A percentile compares a stretch with the other conserved stretches of the same genome.
phyloP scores from a whole-genome alignment of 495 filamentous ascomycete genomes.

The Neurospora sublineolata region DNA sequence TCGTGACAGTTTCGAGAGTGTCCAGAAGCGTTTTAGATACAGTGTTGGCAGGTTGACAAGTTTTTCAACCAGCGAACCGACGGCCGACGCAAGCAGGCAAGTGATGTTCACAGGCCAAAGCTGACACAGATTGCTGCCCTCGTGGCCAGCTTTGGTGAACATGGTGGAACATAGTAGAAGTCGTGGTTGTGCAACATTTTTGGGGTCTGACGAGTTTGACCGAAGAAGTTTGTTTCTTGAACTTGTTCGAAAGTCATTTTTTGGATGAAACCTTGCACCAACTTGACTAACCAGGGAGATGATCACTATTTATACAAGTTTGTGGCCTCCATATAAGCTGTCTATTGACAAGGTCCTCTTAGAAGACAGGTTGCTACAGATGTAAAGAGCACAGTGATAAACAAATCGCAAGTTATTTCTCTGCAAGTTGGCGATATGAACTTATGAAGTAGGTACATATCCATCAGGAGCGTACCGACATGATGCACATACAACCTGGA shows the following conservation, averaged over 20 bases:
- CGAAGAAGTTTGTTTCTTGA: background rate
- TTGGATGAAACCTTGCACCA: background rate
- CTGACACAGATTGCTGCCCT: background rate
- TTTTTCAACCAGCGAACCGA: background rate
- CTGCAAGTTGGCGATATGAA: background rate
- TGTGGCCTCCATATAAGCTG: background rate
- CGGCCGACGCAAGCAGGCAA: background rate
- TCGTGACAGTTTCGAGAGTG: background rate
- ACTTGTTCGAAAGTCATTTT: background rate
- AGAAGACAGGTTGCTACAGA: background rate
- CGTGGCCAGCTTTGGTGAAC: background rate
- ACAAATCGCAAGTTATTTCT: background rate
- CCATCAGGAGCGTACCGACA: background rate
- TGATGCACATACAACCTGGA: background rate
- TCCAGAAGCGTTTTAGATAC: background rate
- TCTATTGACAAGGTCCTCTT: background rate
- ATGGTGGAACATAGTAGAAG: background rate
- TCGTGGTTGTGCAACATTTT: background rate
- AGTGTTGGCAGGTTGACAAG: background rate
- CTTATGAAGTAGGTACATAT: background rate
- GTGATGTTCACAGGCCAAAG: background rate
- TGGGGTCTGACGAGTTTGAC: background rate
- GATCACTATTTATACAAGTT: background rate
- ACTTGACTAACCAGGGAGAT: background rate
- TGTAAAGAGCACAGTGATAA: background rate